Conservation (phyloP, 345 rosid species). For the Populus alba region DNA sequence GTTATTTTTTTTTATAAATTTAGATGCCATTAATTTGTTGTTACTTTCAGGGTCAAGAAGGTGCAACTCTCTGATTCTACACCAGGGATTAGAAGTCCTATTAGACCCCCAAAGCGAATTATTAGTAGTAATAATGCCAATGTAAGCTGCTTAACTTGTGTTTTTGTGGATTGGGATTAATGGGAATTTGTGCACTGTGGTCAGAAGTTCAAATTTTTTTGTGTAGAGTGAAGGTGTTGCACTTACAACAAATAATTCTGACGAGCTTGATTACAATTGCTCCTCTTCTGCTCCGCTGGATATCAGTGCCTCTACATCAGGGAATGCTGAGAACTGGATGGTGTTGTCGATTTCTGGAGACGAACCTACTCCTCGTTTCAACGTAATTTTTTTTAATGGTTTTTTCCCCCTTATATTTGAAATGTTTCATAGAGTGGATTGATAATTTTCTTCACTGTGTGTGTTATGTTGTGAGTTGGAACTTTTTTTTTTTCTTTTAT, state of each 20-base stretch:
- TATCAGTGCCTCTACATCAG: constrained; percentile 34
- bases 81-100: constrained; percentile 72
- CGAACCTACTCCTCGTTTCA: constrained; percentile 75
- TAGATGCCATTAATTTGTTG: neutral
- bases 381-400: constrained; percentile 37
- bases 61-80: constrained; percentile 88
- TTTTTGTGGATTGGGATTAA: neutral
- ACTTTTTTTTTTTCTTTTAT: constrained; percentile 15
- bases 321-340: constrained; percentile 83
- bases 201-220: neutral
- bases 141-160: constrained; percentile 39
- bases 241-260: constrained; percentile 44
- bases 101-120: constrained; percentile 54
- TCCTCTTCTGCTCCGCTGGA: constrained; percentile 46
- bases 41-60: constrained; percentile 69
- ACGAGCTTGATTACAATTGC: constrained; percentile 50
- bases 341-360: constrained; percentile 69
- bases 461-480: constrained; percentile 6
- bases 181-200: neutral
- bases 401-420: neutral
- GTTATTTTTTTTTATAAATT: neutral
- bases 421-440: neutral
- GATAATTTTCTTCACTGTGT: neutral
- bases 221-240: constrained; percentile 50
- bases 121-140: constrained; percentile 29